Evolutionary conservation across 305 asterid species (phyloP), one percentile per base, ranked within the genome.

Genomic region (Solanum hybrid): DNA sequence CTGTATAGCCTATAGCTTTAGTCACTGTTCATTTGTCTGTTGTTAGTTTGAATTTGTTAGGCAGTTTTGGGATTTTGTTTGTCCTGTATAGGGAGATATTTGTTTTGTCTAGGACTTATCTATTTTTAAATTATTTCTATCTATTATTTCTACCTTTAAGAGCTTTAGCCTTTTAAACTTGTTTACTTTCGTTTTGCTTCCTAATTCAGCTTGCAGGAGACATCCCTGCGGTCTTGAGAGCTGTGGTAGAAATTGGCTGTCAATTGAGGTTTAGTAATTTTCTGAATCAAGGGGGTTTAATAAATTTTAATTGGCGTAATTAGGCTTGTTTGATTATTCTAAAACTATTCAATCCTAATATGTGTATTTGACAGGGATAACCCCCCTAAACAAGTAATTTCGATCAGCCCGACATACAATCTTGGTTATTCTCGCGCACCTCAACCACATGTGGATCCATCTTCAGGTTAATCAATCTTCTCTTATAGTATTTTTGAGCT

Each of bases 311-410:
- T 85, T 32, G 26, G 17, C 51, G 71, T 69, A 36, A 40, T 51
- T 72, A 81, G 71, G 80, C 31, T 79, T 13, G 31, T 81, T n/a
- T 29, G 86, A 72, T 69, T 1, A 89, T 64, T 46, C 29, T 64
- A 31, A 51, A 90, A 64, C 66, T 89, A 76, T 78, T 75, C 77
- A 51, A 29, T 84, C 89, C 27, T 34, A 14, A 71, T 13, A 14
- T 87, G 82, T 90, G 86, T 71, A 64, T 90, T 86, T 90, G 71
- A 84, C 93, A 97, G 99, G 94, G 98, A 95, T 89, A 95, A 94
- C 87, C 98, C 99, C 6, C 97, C 99, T 85, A 96, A 94, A 90
- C 99, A 97, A 94, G 99, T 95, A 60, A 95, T 96, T 91, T 93
- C 98, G 26, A 91, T 95, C 91, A 96, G 91, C 90, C 97, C 97